A percentile compares a stretch with the other conserved stretches of the same genome.
Conservation (phyloP, 139 green algal genomes). For the Auxenochlorella protothecoides region DNA sequence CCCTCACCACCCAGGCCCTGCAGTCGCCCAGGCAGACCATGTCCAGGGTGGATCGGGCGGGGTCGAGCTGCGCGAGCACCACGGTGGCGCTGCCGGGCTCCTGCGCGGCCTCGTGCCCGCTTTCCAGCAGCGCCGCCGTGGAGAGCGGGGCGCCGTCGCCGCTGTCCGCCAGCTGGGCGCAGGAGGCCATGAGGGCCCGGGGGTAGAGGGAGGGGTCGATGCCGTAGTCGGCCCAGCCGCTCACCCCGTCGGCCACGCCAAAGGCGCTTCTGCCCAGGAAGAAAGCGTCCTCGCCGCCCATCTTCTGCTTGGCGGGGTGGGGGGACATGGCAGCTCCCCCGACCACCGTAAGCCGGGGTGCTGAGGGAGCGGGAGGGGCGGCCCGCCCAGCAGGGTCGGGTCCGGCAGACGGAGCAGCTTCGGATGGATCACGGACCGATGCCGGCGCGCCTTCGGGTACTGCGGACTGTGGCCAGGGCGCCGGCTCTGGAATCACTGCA, state of each 20-base stretch:
- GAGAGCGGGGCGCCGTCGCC: background rate
- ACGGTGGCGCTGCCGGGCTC: conserved; percentile 26
- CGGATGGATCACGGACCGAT: no score
- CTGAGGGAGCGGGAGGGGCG: no score
- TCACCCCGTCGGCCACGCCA: conserved; percentile 81
- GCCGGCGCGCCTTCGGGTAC: no score
- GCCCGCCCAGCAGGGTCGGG: no score
- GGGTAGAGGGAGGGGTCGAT: conserved; percentile 75
- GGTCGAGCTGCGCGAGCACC: conserved; percentile 10
- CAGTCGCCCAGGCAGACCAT: conserved; percentile 76
- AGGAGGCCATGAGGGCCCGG: conserved; percentile 35
- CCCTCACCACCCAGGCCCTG: conserved; percentile 56
- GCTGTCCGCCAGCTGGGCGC: background rate
- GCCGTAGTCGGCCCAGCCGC: conserved; percentile 75
- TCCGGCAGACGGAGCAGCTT: no score
- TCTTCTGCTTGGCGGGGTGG: conserved; percentile 65
- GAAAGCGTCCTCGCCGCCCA: conserved; percentile 79
- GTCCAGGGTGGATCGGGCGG: conserved; percentile 21
- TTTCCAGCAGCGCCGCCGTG: conserved; percentile 11
- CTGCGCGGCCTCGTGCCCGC: conserved; percentile 19
- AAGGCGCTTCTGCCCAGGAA: conserved; percentile 52
- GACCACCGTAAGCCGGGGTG: no score
- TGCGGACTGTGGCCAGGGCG: no score
- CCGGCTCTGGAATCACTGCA: no score
- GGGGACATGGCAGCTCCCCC: conserved; percentile 13